Conservation (phyloP, 78 protist genomes). For the Isochrysis galbana region DNA sequence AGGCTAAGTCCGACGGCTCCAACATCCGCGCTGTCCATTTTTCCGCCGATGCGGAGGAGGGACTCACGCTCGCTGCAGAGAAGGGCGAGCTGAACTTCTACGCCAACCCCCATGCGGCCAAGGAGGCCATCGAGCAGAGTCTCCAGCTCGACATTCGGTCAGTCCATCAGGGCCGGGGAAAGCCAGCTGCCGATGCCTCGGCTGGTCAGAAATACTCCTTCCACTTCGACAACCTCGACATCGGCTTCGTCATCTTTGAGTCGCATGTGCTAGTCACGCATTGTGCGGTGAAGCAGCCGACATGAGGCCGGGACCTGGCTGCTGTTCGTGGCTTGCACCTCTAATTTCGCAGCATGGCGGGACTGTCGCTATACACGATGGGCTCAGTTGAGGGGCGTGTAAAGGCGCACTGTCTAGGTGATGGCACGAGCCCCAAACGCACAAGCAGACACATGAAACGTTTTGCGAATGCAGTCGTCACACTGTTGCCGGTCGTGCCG, state of each 20-base stretch:
- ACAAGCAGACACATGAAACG: too few relatives aligned
- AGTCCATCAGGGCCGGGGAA: background rate
- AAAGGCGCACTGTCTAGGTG: too few relatives aligned
- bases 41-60: background rate
- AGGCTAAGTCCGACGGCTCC: background rate
- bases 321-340: too few relatives aligned
- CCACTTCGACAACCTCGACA: background rate
- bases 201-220: background rate
- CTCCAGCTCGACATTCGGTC: constrained; percentile 12
- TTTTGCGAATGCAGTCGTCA: too few relatives aligned
- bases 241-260: background rate
- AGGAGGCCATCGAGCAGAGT: background rate
- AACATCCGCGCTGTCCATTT: background rate
- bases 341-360: too few relatives aligned
- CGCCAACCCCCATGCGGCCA: background rate
- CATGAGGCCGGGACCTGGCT: too few relatives aligned
- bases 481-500: too few relatives aligned
- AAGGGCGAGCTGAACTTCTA: background rate
- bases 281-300: too few relatives aligned
- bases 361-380: too few relatives aligned
- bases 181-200: background rate
- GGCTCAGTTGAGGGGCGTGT: too few relatives aligned
- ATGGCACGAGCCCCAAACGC: too few relatives aligned
- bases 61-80: background rate
- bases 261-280: background rate